Evolutionary conservation across 2,329 filamentous ascomycete species (phyloP), one percentile per base, ranked within the genome.

Genomic region (Zymoseptoria crescenta): DNA sequence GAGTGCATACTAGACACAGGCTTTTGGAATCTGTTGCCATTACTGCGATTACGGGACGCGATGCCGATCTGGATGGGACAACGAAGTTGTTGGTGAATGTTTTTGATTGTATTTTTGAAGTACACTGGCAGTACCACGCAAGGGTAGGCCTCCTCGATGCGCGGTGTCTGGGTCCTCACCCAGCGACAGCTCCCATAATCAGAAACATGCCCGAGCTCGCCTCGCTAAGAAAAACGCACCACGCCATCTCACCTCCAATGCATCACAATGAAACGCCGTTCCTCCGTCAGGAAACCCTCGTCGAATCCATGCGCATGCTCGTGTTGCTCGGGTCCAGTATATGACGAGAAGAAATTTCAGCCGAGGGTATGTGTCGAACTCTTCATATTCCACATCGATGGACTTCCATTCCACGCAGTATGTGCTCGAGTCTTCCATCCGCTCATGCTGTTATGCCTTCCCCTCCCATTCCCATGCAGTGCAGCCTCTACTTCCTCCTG

Each of bases 401-500:
- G 10, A 7, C 16, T 4, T 45, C 35, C 35, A 13, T 16, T n/a
- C 35, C 13, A n/a, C n/a, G 35, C 35, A 45, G 35, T 45, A 45
- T 45, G 13, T 45, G 35, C 35, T 45, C 35, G 35, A 45, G 35
- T 45, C 35, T 45, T 45, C 35, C 35, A 45, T n/a, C 35, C 35
- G 16, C 13, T 45, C 35, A 24, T 51, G 21, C 48, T 50, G 19
- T 49, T 55, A 57, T 29, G 48, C 55, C 64, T 52, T 53, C 57
- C 56, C 59, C 58, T 63, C 62, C 65, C 54, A 56, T 52, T 62
- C 59, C 56, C 48, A 73, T 71, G 74, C 24, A 28, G 52, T 41
- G 54, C 61, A 49, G 57, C 79, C 75, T 90, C 82, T 97, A 99
- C 93, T 99, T 99, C 85, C 92, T 92, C 84, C 94, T 88, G 91